Percentiles rank a stretch among this genome's conserved stretches.
Conservation (phyloP, 192 early-diverging fungal genomes). For the Coemansia sp. region DNA sequence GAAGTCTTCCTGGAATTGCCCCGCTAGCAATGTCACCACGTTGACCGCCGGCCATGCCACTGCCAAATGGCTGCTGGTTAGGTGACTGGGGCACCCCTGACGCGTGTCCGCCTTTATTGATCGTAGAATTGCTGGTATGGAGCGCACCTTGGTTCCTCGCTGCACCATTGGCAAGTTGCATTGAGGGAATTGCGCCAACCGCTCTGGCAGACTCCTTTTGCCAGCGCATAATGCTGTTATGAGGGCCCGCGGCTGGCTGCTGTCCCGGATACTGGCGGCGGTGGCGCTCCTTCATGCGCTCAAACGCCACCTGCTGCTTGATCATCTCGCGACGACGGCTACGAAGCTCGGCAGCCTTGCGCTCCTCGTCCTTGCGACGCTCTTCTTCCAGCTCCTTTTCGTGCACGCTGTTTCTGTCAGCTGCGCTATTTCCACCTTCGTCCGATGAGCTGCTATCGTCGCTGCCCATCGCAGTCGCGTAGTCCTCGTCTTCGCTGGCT, state of each 20-base stretch:
- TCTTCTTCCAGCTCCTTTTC: constrained; percentile 32
- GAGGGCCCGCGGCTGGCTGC: constrained; percentile 13
- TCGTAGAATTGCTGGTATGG: constrained; percentile 28
- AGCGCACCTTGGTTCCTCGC: constrained; percentile 10
- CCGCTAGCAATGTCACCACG: background rate
- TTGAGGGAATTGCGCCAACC: background rate
- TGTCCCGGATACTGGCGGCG: constrained; percentile 38
- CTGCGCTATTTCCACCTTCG: constrained; percentile 6
- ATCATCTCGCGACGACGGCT: constrained; percentile 52
- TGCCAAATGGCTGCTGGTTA: constrained; percentile 11
- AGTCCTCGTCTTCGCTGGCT: background rate
- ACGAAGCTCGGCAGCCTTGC: constrained; percentile 49
- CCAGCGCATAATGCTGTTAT: constrained; percentile 38
- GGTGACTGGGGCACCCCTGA: constrained; percentile 1
- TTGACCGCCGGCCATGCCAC: background rate
- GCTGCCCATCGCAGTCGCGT: background rate
- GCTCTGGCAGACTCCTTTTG: constrained; percentile 35
- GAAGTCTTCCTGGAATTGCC: background rate
- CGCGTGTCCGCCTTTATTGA: constrained; percentile 24
- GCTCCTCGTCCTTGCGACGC: constrained; percentile 53
- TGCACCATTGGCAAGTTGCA: background rate
- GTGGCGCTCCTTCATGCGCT: constrained; percentile 59
- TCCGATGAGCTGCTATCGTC: constrained; percentile 15
- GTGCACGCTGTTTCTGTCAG: background rate
- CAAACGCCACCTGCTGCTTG: constrained; percentile 58